Conservation (phyloP, 306 rosid genomes). For the Abrus precatorius region DNA sequence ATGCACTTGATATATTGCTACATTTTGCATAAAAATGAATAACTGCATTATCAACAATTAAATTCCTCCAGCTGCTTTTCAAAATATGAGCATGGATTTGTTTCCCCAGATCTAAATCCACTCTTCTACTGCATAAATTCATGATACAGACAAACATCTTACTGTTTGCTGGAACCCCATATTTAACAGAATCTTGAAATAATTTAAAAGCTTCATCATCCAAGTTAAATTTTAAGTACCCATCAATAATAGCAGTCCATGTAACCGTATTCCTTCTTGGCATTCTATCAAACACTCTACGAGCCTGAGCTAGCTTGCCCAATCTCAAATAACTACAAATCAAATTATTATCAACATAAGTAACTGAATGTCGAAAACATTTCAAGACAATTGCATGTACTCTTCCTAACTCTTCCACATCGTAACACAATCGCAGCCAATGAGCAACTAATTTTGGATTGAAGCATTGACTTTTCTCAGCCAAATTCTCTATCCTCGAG, state of each 20-base stretch:
- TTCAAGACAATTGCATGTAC: conserved; percentile 69
- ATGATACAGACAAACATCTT: conserved; percentile 84
- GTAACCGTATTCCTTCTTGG: conserved; percentile 71
- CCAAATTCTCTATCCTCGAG: conserved; percentile 69
- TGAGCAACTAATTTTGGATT: conserved; percentile 61
- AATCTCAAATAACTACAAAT: conserved; percentile 69
- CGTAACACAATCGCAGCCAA: conserved; percentile 71
- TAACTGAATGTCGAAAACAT: conserved; percentile 47
- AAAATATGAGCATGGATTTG: conserved; percentile 77
- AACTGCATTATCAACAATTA: conserved; percentile 75
- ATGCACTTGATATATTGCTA: conserved; percentile 68
- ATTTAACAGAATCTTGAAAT: conserved; percentile 59
- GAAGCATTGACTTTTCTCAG: conserved; percentile 63
- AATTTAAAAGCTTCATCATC: conserved; percentile 76
- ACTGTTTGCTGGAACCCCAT: conserved; percentile 64
- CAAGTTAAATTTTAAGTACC: conserved; percentile 65
- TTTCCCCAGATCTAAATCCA: conserved; percentile 72
- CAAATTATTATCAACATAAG: conserved; percentile 80
- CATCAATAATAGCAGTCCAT: conserved; percentile 90
- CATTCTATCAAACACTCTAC: conserved; percentile 79
- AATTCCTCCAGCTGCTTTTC: conserved; percentile 74
- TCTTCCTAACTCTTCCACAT: conserved; percentile 66
- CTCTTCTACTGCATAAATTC: conserved; percentile 71
- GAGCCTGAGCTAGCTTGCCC: conserved; percentile 65
- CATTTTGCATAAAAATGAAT: conserved; percentile 81